Evolutionary conservation across 352 stramenopile species (phyloP).

Genomic region (Phytophthora quininea): DNA sequence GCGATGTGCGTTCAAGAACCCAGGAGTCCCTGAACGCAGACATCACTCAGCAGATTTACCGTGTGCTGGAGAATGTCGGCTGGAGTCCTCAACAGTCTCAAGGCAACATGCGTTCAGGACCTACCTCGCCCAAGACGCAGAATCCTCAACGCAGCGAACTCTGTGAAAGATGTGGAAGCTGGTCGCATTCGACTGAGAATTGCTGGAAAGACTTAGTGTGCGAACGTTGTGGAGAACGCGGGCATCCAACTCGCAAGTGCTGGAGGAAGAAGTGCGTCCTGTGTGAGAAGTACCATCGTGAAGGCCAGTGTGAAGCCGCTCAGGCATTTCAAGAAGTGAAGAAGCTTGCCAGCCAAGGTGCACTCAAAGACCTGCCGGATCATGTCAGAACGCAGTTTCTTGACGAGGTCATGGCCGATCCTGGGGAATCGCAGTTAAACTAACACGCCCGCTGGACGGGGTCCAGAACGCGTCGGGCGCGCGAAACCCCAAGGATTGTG

Average conservation of each 20-base stretch:
- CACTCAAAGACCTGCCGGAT: background rate
- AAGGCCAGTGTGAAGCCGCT: background rate
- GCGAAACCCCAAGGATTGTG: conserved; percentile 3
- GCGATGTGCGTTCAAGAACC: too few relatives aligned
- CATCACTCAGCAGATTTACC: too few relatives aligned
- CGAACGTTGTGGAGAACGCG: background rate
- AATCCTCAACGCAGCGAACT: background rate
- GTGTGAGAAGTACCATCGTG: background rate
- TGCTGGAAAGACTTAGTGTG: background rate
- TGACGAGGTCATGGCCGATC: background rate
- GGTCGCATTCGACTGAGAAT: background rate
- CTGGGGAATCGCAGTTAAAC: conserved; percentile 7
- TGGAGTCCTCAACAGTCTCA: background rate
- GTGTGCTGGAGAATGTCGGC: too few relatives aligned
- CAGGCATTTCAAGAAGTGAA: background rate
- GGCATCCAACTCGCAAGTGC: background rate
- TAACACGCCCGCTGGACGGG: conserved; percentile 14
- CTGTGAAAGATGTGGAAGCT: background rate
- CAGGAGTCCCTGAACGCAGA: too few relatives aligned
- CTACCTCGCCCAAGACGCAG: too few relatives aligned
- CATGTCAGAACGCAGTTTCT: background rate
- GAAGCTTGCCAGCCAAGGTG: background rate
- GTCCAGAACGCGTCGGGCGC: conserved; percentile 13
- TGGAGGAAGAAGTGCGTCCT: background rate
- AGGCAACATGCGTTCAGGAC: background rate